Conservation (phyloP, 2,329 filamentous ascomycete genomes). For the Microsporum audouinii region DNA sequence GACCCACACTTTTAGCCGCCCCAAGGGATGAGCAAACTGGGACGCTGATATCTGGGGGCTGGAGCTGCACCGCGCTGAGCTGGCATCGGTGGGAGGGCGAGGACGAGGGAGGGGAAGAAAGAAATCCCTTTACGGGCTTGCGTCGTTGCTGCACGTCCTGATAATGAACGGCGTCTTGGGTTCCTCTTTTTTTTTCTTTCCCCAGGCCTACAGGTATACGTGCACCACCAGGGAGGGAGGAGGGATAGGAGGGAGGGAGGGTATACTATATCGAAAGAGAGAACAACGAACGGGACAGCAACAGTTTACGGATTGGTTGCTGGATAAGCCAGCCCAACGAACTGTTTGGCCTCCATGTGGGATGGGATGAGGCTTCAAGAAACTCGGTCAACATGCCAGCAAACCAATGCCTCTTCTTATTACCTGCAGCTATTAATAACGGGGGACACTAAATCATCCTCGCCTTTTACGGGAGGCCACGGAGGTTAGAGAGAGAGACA, state of each 20-base stretch:
- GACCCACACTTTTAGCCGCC: neutral
- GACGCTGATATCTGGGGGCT: neutral
- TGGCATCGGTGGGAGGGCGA: neutral
- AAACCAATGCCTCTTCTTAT: conserved; percentile 3
- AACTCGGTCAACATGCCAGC: neutral
- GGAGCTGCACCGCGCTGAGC: neutral
- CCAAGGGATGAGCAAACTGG: neutral
- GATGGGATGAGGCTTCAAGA: conserved; percentile 1
- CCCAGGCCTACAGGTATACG: neutral
- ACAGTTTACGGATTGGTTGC: neutral
- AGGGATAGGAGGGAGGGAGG: neutral
- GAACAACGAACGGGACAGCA: too few relatives aligned
- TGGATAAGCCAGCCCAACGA: conserved; percentile 1
- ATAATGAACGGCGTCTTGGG: neutral
- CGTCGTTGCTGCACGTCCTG: neutral
- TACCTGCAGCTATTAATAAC: conserved; percentile 3
- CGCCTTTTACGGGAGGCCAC: neutral
- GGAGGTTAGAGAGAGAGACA: neutral
- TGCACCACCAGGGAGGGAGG: neutral
- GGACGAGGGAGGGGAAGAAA: neutral
- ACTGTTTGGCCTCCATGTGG: conserved; percentile 2
- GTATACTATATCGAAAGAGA: too few relatives aligned
- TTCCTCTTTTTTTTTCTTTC: neutral
- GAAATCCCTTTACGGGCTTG: too few relatives aligned
- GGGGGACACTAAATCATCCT: neutral